A percentile compares a stretch with the other conserved stretches of the same genome.
phyloP scores from a whole-genome alignment of 306 rosid species.

The Castanopsis chinensis region DNA sequence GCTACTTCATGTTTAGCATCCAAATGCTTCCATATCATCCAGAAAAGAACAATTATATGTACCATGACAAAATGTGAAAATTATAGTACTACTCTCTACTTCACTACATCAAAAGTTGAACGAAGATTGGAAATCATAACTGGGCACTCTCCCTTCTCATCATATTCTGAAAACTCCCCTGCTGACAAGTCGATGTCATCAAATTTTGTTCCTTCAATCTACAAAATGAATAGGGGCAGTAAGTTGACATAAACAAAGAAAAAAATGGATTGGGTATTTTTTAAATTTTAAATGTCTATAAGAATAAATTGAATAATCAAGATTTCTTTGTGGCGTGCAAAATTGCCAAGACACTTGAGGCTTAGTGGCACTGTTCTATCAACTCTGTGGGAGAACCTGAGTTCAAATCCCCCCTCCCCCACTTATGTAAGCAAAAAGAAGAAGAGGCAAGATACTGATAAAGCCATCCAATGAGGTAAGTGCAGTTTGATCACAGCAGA shows the following conservation, averaged over 20 bases:
- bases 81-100: constrained; percentile 28
- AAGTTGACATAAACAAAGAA: not conserved
- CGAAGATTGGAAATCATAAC: constrained; percentile 73
- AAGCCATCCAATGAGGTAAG: not conserved
- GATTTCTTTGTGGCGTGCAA: not conserved
- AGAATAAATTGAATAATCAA: not conserved
- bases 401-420: too few relatives aligned
- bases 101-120: constrained; percentile 64
- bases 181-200: constrained; percentile 69
- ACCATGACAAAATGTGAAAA: constrained; percentile 17
- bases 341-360: not conserved
- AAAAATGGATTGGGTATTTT: not conserved
- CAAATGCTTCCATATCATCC: constrained; percentile 13
- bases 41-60: constrained; percentile 27
- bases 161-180: constrained; percentile 75
- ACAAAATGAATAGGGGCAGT: constrained; percentile 19
- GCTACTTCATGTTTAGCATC: constrained; percentile 10
- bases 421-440: too few relatives aligned
- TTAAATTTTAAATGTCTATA: not conserved
- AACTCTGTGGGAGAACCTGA: too few relatives aligned
- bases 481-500: not conserved
- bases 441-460: too few relatives aligned
- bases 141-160: constrained; percentile 87
- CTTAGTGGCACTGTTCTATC: too few relatives aligned
- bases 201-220: constrained; percentile 76